Conservation (phyloP, 2,329 filamentous ascomycete genomes). For the Penicillium griseofulvum region DNA sequence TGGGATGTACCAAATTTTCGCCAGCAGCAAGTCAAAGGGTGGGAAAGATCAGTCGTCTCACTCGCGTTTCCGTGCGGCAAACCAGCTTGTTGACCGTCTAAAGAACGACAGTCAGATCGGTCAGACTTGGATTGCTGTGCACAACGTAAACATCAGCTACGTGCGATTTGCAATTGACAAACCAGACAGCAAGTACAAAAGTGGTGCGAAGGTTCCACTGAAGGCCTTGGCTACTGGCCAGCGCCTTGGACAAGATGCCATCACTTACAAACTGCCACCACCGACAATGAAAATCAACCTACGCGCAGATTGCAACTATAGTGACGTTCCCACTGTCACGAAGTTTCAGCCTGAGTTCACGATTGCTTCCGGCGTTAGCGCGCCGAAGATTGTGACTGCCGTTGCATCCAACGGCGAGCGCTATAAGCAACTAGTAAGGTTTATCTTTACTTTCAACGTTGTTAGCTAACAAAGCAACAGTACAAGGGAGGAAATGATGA, state of each 20-base stretch:
- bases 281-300: slow-evolving; percentile 85
- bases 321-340: slow-evolving; percentile 67
- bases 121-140: slow-evolving; percentile 67
- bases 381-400: slow-evolving; percentile 87
- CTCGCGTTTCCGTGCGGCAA: slow-evolving; percentile 71
- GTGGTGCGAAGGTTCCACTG: slow-evolving; percentile 61
- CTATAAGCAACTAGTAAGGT: slow-evolving; percentile 76
- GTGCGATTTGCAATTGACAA: slow-evolving; percentile 49
- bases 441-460: not conserved
- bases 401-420: slow-evolving; percentile 71
- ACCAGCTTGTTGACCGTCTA: slow-evolving; percentile 63
- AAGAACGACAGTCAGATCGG: slow-evolving; percentile 51
- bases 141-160: slow-evolving; percentile 68
- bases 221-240: slow-evolving; percentile 63
- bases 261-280: slow-evolving; percentile 71
- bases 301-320: slow-evolving; percentile 71
- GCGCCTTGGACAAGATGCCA: slow-evolving; percentile 61
- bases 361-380: slow-evolving; percentile 86
- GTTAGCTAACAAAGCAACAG: slow-evolving; percentile 34
- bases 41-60: slow-evolving; percentile 70
- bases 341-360: slow-evolving; percentile 72
- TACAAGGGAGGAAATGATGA: slow-evolving; percentile 96
- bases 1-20: slow-evolving; percentile 95
- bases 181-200: slow-evolving; percentile 62
- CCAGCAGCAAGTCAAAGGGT: slow-evolving; percentile 66